These are phyloP conservation scores for Scenedesmus sp. DNA, from an alignment of 163 green algal species.

Conservation along the genomic window DNA sequence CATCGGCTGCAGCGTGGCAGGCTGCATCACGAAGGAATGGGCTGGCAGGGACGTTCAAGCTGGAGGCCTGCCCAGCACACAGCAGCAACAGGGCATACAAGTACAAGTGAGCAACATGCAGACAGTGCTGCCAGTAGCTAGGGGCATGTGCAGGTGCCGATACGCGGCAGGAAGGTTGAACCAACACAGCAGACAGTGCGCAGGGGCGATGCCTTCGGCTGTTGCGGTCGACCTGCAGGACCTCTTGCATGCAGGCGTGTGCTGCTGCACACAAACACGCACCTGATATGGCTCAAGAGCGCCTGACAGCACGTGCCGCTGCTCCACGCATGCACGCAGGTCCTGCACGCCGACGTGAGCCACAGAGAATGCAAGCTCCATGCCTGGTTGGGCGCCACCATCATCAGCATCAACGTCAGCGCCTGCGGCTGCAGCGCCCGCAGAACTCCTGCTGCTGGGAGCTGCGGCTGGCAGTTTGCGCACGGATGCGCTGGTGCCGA, in stretches of 20 bases:
- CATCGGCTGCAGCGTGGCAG: neutral
- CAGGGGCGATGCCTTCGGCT: no score
- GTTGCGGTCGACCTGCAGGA: neutral
- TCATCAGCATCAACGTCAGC: neutral
- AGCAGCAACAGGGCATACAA: neutral
- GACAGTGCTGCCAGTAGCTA: no score
- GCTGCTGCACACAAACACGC: neutral
- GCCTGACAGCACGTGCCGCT: slow-evolving; percentile 63
- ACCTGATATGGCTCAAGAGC: slow-evolving; percentile 31
- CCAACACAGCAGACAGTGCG: no score
- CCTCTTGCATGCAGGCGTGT: neutral
- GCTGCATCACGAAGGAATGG: neutral
- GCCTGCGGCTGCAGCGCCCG: neutral
- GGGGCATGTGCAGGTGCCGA: no score
- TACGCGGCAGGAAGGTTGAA: no score
- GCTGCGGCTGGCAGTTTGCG: neutral
- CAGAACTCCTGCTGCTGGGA: neutral
- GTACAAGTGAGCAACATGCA: neutral
- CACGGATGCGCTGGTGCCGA: slow-evolving; percentile 10
- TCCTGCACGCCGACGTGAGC: slow-evolving; percentile 55
- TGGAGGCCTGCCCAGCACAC: neutral
- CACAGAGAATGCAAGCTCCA: slow-evolving; percentile 1
- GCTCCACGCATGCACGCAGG: slow-evolving; percentile 63
- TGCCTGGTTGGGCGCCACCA: neutral
- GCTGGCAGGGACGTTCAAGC: neutral